Conservation (phyloP, 768 basidiomycete species). For the Phlegmacium glaucopus region DNA sequence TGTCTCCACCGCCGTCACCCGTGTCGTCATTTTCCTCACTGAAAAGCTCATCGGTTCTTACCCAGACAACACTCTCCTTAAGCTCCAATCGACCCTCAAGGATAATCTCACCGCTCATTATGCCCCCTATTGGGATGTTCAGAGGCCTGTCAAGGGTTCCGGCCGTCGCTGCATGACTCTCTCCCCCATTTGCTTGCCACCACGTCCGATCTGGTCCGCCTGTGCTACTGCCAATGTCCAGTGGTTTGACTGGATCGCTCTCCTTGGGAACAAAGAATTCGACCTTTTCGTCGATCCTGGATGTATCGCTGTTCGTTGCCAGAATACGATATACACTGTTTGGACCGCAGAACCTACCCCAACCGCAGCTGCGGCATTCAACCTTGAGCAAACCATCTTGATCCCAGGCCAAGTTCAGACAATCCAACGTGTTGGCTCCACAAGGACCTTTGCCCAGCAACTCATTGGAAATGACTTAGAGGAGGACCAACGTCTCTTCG, state of each 20-base stretch:
- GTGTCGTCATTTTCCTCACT: slow-evolving; percentile 73
- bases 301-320: slow-evolving; percentile 65
- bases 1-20: slow-evolving; percentile 67
- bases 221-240: slow-evolving; percentile 68
- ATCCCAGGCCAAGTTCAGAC: slow-evolving; percentile 16
- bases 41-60: slow-evolving; percentile 56
- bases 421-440: slow-evolving; percentile 13
- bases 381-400: slow-evolving; percentile 14
- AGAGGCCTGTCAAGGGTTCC: slow-evolving; percentile 64
- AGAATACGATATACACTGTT: slow-evolving; percentile 50
- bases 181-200: slow-evolving; percentile 65
- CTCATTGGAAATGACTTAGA: slow-evolving; percentile 68
- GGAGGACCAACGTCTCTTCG: slow-evolving; percentile 71
- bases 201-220: slow-evolving; percentile 66
- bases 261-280: slow-evolving; percentile 67
- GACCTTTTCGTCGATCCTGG: slow-evolving; percentile 83
- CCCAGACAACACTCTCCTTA: slow-evolving; percentile 59
- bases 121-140: slow-evolving; percentile 61
- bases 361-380: slow-evolving; percentile 20
- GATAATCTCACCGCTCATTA: slow-evolving; percentile 70
- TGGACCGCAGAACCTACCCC: slow-evolving; percentile 59
- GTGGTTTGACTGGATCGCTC: slow-evolving; percentile 79
- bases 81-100: slow-evolving; percentile 70
- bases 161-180: slow-evolving; percentile 74
- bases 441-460: slow-evolving; percentile 72